Percentiles rank a stretch among this genome's conserved stretches.
Evolutionary conservation across 139 green algal species (phyloP).

Genomic region (Gonium pectorale): DNA sequence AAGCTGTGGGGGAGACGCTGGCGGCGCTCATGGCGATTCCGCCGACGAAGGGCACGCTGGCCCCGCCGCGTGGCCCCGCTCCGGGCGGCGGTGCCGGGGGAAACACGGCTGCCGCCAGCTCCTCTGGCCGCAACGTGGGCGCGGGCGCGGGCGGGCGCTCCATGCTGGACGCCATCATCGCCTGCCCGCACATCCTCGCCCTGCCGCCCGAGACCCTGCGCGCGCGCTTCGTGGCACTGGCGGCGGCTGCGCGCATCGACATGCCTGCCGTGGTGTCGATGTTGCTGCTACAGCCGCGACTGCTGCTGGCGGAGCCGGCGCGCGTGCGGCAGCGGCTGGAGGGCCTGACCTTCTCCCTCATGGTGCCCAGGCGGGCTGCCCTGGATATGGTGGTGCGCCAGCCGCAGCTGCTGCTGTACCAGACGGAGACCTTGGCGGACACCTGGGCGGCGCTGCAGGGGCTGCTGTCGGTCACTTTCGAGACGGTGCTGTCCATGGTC

Average conservation of each 20-base stretch:
- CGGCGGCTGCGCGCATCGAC: constrained; percentile 35
- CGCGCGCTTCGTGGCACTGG: constrained; percentile 29
- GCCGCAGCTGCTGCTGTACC: constrained; percentile 52
- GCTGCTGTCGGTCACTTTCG: constrained; percentile 30
- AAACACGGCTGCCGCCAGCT: not conserved
- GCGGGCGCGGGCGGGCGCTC: not conserved
- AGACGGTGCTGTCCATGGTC: constrained; percentile 41
- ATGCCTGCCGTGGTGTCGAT: constrained; percentile 24
- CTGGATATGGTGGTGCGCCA: constrained; percentile 54
- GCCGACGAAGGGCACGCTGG: constrained; percentile 12
- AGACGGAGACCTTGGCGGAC: constrained; percentile 34
- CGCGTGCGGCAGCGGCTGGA: constrained; percentile 16
- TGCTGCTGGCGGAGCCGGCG: constrained; percentile 35
- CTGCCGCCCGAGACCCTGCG: constrained; percentile 32
- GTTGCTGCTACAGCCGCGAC: constrained; percentile 42
- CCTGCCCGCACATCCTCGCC: constrained; percentile 28
- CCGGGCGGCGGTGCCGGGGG: not conserved
- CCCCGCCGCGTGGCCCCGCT: not conserved
- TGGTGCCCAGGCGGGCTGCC: constrained; percentile 18
- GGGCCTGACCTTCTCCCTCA: constrained; percentile 12
- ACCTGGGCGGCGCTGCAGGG: constrained; percentile 37
- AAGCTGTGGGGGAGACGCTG: constrained; percentile 9
- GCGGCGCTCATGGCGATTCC: constrained; percentile 24
- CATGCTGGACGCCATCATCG: not conserved
- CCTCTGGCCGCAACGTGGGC: not conserved